Evolutionary conservation across 2,329 filamentous ascomycete species (phyloP), one percentile per base, ranked within the genome.

Genomic region (Penicillium rolfsii): DNA sequence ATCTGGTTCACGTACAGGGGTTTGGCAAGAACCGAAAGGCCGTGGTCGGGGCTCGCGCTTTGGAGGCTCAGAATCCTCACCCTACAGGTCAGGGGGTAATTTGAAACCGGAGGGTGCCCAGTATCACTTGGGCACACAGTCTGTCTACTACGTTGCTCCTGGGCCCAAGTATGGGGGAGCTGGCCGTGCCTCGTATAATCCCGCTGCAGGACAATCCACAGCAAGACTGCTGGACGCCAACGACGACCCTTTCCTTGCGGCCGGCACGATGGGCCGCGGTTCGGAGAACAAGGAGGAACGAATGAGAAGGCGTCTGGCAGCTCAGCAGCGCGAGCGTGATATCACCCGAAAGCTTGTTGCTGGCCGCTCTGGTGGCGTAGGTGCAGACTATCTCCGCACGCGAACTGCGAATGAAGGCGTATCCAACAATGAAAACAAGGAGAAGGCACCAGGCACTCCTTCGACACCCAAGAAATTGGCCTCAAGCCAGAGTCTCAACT

Each of bases 371-470:
- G 73, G 71, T 30, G 70, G 73, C 5, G 72, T 79, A 4, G 80
- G 79, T 11, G 76, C 77, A 4, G 78, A 82, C 45, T 82, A 82
- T 67, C 75, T 82, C 46, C 76, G 79, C 16, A 72, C 71, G 28
- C 72, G 75, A 35, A 68, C 71, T 43, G 63, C 64, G 35, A 68
- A 74, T 30, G 67, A 71, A 30, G 55, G 54, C 24, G 54, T 64
- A 12, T 48, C 64, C 19, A 16, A 41, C 9, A 22, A 40, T 30
- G 55, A 58, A 5, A 58, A 52, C 48, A 61, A 65, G 16, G 60
- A 58, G 8, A 68, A 59, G 8, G 19, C 43, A 14, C 50, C 52
- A 22, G 57, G 24, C 8, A 55, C 66, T n/a, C 62, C 66, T 19
- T 56, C 38, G 4, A 60, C 61, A 3, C 62, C 61, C 12, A 62